Percentiles rank a stretch among this genome's conserved stretches.
Conservation (phyloP, 371 early-diverging fungal species). For the Blakeslea trispora region DNA sequence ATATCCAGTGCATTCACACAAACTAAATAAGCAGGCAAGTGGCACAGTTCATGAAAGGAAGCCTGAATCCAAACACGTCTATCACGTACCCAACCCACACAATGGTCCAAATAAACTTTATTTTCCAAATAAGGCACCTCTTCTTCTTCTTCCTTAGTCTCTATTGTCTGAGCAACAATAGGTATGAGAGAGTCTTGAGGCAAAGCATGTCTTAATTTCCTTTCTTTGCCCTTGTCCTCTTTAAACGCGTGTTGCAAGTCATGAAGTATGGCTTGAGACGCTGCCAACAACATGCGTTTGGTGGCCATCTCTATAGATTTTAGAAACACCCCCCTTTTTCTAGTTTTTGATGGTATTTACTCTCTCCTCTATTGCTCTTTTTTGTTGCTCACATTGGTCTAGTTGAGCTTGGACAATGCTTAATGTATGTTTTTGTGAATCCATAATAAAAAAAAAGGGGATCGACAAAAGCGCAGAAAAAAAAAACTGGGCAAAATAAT, state of each 20-base stretch:
- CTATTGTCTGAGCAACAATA: not conserved
- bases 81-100: slow-evolving; percentile 16
- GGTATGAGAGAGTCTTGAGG: not conserved
- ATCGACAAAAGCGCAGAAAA: not conserved
- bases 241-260: slow-evolving; percentile 7
- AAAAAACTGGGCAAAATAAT: not conserved
- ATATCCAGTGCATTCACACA: not conserved
- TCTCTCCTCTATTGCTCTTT: slow-evolving; percentile 1
- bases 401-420: slow-evolving; percentile 14
- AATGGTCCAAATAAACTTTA: not conserved
- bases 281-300: slow-evolving; percentile 15
- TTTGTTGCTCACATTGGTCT: slow-evolving; percentile 2
- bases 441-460: not conserved
- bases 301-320: slow-evolving; percentile 8
- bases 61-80: slow-evolving; percentile 21
- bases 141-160: not conserved
- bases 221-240: slow-evolving; percentile 1
- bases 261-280: slow-evolving; percentile 13
- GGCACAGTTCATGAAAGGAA: not conserved
- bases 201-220: not conserved
- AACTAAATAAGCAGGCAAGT: not conserved
- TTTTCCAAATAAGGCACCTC: too few species aligned
- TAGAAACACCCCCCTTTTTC: not conserved
- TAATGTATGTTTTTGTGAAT: slow-evolving; percentile 9
- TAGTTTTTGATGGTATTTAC: not conserved